A percentile compares a stretch with the other conserved stretches of the same genome.
phyloP scores from a whole-genome alignment of 805 yeast species.

The Ogataea corticis region DNA sequence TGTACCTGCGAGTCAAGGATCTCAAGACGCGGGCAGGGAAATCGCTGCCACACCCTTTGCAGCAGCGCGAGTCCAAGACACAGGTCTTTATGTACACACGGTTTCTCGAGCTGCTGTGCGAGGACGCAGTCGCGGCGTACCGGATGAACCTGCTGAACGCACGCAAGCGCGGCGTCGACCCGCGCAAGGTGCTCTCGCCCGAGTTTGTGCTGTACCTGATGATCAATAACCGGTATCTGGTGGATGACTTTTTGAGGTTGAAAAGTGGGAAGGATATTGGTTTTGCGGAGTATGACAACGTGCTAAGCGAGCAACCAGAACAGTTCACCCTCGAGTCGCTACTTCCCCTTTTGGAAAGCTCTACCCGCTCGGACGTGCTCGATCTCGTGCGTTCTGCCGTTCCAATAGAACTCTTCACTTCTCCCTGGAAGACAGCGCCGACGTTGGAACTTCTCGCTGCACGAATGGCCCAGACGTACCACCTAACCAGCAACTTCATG shows the following conservation, averaged over 20 bases:
- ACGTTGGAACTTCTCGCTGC: conserved; percentile 59
- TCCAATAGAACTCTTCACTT: conserved; percentile 17
- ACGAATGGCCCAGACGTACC: conserved; percentile 50
- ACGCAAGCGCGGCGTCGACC: conserved; percentile 44
- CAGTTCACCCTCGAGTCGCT: conserved; percentile 15
- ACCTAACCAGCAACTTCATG: conserved; percentile 36
- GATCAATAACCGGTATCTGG: conserved; percentile 37
- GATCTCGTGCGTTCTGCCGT: conserved; percentile 7
- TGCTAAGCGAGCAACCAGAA: conserved; percentile 9
- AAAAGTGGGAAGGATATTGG: conserved; percentile 48
- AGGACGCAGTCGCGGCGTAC: conserved; percentile 37
- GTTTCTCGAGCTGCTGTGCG: conserved; percentile 43
- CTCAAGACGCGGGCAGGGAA: conserved; percentile 57
- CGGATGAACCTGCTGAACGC: conserved; percentile 47
- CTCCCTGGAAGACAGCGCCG: conserved; percentile 52
- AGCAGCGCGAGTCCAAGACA: conserved; percentile 47
- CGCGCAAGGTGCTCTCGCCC: conserved; percentile 49
- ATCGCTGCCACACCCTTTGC: conserved; percentile 52
- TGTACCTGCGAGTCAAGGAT: conserved; percentile 47
- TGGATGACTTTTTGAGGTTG: conserved; percentile 45
- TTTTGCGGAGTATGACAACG: conserved; percentile 40
- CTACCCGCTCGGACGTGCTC: conserved; percentile 7
- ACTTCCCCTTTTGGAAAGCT: neutral
- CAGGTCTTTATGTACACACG: conserved; percentile 63
- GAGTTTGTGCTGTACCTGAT: conserved; percentile 40